These are phyloP conservation scores for Trichoderma brevicompactum DNA, from an alignment of 2,329 filamentous ascomycete species.

Conservation along the genomic window DNA sequence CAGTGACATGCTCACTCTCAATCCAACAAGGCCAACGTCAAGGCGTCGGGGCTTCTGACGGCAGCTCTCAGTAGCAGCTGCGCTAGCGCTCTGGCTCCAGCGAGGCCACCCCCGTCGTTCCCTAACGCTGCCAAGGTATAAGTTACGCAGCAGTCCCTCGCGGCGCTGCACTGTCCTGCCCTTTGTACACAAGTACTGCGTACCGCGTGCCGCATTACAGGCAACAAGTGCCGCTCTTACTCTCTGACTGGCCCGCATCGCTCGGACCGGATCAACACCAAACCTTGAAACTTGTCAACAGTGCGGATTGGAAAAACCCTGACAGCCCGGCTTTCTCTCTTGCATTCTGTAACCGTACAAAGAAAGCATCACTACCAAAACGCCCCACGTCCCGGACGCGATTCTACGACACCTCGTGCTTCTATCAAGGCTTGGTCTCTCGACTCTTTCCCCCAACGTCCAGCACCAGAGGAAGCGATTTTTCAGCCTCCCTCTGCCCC, in stretches of 20 bases:
- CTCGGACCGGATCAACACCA: constrained; percentile 48
- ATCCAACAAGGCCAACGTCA: too few relatives aligned
- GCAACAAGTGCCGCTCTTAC: not conserved
- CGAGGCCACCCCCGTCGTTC: not conserved
- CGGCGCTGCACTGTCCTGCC: not conserved
- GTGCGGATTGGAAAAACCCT: constrained; percentile 51
- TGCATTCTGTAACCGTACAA: constrained; percentile 9
- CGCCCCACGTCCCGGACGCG: constrained; percentile 21
- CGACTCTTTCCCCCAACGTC: not conserved
- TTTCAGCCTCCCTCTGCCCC: constrained; percentile 19
- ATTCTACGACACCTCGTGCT: constrained; percentile 6
- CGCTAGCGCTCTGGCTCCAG: constrained; percentile 1
- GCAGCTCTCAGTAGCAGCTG: not conserved
- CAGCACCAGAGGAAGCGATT: constrained; percentile 10
- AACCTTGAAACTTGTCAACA: constrained; percentile 46
- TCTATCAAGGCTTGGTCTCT: constrained; percentile 15
- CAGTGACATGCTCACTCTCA: too few relatives aligned
- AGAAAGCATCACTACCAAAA: constrained; percentile 18
- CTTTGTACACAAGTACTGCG: not conserved
- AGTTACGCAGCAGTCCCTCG: not conserved
- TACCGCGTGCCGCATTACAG: not conserved
- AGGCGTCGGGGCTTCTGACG: too few relatives aligned
- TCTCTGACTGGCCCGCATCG: constrained; percentile 38
- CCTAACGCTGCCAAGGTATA: constrained; percentile 1
- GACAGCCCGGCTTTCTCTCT: constrained; percentile 43